Conservation (phyloP, 495 filamentous ascomycete species). For the Penicillium bialowiezense region DNA sequence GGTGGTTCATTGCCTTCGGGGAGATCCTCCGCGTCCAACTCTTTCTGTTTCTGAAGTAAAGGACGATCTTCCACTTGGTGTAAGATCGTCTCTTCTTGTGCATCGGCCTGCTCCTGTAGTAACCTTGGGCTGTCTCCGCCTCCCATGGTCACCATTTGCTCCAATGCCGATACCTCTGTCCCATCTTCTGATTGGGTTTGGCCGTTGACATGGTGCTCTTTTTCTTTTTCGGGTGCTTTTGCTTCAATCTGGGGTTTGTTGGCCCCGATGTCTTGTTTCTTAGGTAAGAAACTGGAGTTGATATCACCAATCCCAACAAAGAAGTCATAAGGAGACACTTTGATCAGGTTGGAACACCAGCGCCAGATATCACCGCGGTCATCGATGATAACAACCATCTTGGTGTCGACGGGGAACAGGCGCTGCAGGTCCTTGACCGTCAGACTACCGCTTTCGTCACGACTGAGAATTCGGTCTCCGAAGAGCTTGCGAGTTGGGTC, state of each 20-base stretch:
- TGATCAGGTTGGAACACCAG: constrained; percentile 90
- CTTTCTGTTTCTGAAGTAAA: constrained; percentile 80
- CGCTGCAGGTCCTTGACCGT: constrained; percentile 85
- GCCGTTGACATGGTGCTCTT: constrained; percentile 38
- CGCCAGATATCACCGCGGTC: constrained; percentile 98
- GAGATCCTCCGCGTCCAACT: constrained; percentile 81
- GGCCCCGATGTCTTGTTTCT: constrained; percentile 67
- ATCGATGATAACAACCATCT: constrained; percentile 99
- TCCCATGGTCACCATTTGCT: constrained; percentile 75
- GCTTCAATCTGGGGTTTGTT: constrained; percentile 21
- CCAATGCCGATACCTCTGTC: constrained; percentile 56
- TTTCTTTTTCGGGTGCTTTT: constrained; percentile 15
- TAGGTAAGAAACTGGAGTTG: constrained; percentile 95
- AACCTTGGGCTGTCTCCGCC: constrained; percentile 68
- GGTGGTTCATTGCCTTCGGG: constrained; percentile 44
- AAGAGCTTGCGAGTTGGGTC: constrained; percentile 90
- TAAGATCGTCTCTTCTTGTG: constrained; percentile 80
- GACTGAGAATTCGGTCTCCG: constrained; percentile 89
- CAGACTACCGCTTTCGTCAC: constrained; percentile 93
- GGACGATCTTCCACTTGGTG: constrained; percentile 88
- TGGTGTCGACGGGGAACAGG: constrained; percentile 92
- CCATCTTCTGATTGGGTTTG: constrained; percentile 21
- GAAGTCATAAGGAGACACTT: constrained; percentile 93
- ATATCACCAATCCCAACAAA: constrained; percentile 98
- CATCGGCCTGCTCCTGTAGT: constrained; percentile 69